Conservation (phyloP, 2,329 filamentous ascomycete species). For the Cryphonectria naterciae region DNA sequence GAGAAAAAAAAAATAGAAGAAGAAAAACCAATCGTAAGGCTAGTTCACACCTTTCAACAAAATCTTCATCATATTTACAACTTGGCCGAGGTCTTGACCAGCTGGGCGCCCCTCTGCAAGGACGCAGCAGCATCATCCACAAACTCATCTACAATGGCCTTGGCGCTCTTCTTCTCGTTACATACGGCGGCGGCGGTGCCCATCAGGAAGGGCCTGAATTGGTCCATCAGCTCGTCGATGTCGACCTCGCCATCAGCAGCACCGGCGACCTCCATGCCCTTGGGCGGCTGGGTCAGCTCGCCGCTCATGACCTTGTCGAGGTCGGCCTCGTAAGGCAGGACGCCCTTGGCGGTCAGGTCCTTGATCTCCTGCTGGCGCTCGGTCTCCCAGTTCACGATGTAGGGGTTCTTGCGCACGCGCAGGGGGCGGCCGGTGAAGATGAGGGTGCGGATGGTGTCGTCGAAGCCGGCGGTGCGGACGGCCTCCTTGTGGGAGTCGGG, state of each 20-base stretch:
- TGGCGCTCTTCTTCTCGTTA: slow-evolving; percentile 89
- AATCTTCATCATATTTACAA: slow-evolving; percentile 52
- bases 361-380: slow-evolving; percentile 91
- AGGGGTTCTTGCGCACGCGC: slow-evolving; percentile 89
- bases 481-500: slow-evolving; percentile 94
- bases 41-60: neutral
- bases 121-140: slow-evolving; percentile 77
- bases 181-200: slow-evolving; percentile 94
- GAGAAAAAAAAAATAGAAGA: neutral
- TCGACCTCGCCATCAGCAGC: slow-evolving; percentile 69
- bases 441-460: slow-evolving; percentile 95
- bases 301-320: slow-evolving; percentile 76
- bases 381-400: slow-evolving; percentile 95
- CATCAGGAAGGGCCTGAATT: slow-evolving; percentile 91
- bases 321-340: slow-evolving; percentile 92
- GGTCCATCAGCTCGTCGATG: slow-evolving; percentile 87
- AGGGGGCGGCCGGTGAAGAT: slow-evolving; percentile 98
- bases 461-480: slow-evolving; percentile 86
- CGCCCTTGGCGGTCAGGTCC: slow-evolving; percentile 83
- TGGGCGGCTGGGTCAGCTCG: slow-evolving; percentile 68
- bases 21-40: neutral
- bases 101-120: slow-evolving; percentile 69
- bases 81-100: slow-evolving; percentile 63
- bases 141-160: slow-evolving; percentile 92
- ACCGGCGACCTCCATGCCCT: slow-evolving; percentile 66